Percentiles rank a stretch among this genome's conserved stretches.
Conservation (phyloP, 2,329 filamentous ascomycete genomes). For the Teratosphaeria viscida region DNA sequence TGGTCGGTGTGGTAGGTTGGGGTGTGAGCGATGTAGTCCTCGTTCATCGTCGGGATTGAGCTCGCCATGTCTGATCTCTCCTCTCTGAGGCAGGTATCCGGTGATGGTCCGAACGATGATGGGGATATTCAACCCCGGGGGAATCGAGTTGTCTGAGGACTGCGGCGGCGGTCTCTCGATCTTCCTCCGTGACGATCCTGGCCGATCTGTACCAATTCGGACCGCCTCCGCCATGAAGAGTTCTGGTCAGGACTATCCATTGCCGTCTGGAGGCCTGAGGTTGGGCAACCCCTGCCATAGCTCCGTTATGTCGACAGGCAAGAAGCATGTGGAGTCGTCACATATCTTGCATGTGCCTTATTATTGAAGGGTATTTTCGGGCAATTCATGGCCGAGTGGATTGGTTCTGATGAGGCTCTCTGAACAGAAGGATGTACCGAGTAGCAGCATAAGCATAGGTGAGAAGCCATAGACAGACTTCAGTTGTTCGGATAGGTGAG, state of each 20-base stretch:
- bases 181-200: too few relatives aligned
- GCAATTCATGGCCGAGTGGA: background rate
- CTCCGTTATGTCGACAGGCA: background rate
- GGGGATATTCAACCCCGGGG: background rate
- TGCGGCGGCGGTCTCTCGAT: background rate
- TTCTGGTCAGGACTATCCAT: background rate
- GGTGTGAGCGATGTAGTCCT: background rate
- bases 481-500: too few relatives aligned
- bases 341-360: background rate
- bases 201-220: background rate
- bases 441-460: background rate
- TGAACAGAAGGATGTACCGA: background rate
- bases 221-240: background rate
- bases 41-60: background rate
- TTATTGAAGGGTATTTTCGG: background rate
- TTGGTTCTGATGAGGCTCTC: too few relatives aligned
- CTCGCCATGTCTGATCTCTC: background rate
- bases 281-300: background rate
- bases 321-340: background rate
- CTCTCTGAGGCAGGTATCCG: background rate
- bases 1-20: constrained; percentile 4
- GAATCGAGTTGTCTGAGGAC: background rate
- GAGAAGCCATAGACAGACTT: too few relatives aligned
- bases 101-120: background rate
- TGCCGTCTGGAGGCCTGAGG: background rate